phyloP scores from a whole-genome alignment of 2,329 filamentous ascomycete genomes.

The Fusarium oligoseptatum region DNA sequence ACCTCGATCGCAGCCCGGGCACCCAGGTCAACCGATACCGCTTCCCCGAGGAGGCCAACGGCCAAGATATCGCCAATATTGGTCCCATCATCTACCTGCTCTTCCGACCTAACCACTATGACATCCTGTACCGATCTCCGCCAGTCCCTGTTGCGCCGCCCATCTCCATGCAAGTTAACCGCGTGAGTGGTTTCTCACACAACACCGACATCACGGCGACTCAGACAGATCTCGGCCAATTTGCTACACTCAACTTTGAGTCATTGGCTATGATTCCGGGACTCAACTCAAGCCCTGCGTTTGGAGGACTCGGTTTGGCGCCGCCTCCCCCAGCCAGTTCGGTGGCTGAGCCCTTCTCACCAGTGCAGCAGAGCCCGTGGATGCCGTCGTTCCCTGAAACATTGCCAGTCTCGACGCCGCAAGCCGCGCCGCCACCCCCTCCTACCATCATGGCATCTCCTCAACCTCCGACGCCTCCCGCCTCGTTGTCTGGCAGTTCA shows the following conservation, averaged over 20 bases:
- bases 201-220: slow-evolving; percentile 59
- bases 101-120: slow-evolving; percentile 88
- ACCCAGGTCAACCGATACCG: slow-evolving; percentile 79
- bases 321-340: slow-evolving; percentile 49
- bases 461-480: slow-evolving; percentile 48
- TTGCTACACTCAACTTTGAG: slow-evolving; percentile 58
- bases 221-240: slow-evolving; percentile 56
- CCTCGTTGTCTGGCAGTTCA: slow-evolving; percentile 48
- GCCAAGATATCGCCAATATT: slow-evolving; percentile 57
- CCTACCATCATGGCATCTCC: slow-evolving; percentile 51
- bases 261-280: slow-evolving; percentile 63
- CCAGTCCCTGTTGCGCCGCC: slow-evolving; percentile 45
- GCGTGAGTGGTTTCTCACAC: slow-evolving; percentile 62
- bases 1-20: slow-evolving; percentile 88
- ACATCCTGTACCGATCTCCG: slow-evolving; percentile 81
- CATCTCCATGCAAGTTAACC: slow-evolving; percentile 65
- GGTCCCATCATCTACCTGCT: slow-evolving; percentile 69
- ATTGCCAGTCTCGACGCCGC: slow-evolving; percentile 38
- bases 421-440: slow-evolving; percentile 40
- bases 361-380: slow-evolving; percentile 55
- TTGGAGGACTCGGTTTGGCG: slow-evolving; percentile 51
- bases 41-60: slow-evolving; percentile 68
- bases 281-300: slow-evolving; percentile 46
- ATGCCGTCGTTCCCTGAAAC: slow-evolving; percentile 49
- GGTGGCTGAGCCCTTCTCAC: slow-evolving; percentile 50